Base-by-base conservation (phyloP, 257 asterid species). In the Penstemon eatonii region DNA sequence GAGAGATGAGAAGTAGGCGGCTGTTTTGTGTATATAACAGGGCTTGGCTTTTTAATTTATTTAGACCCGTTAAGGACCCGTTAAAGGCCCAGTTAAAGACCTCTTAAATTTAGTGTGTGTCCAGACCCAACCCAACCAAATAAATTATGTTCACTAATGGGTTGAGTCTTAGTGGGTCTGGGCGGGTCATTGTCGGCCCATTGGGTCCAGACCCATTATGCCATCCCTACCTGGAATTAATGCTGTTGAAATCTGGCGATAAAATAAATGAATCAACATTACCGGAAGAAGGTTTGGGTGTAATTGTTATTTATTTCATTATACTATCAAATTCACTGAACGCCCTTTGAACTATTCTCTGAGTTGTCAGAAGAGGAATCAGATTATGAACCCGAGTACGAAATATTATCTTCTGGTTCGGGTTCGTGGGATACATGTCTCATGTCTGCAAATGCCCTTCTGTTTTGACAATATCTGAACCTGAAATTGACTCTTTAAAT, bases 171-270 rank as follows among this genome's bases (percentile, higher is more conserved):
- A 15, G 0, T 15, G 18, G 18, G 18, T 15, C 18, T 15, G 18
- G 18, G 18, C 18, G 18, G 18, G 18, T 15, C 18, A 15, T 15
- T 15, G 18, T 0, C 18, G 18, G 18, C 18, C 18, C 18, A 15
- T 15, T 15, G 18, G 18, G 18, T 15, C 18, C 18, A 15, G 18
- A 15, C 18, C 18, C 18, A 15, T 15, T 15, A 15, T 15, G 18
- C 18, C 18, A 15, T 15, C n/a, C n/a, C n/a, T n/a, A n/a, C 96
- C 97, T 53, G 96, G 99, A 72, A 91, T 15, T 15, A 15, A 15
- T 94, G 99, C 68, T 87, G 66, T 79, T 94, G 76, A 94, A 87
- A 51, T 94, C 96, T 56, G 99, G 97, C 52, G 95, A 94, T 76
- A 89, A 76, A 83, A 86, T 91, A 58, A 71, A 73, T 25, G 88